These are phyloP conservation scores for Ophiocordyceps camponoti-floridani DNA, from an alignment of 2,329 filamentous ascomycete species.

Conservation along the genomic window DNA sequence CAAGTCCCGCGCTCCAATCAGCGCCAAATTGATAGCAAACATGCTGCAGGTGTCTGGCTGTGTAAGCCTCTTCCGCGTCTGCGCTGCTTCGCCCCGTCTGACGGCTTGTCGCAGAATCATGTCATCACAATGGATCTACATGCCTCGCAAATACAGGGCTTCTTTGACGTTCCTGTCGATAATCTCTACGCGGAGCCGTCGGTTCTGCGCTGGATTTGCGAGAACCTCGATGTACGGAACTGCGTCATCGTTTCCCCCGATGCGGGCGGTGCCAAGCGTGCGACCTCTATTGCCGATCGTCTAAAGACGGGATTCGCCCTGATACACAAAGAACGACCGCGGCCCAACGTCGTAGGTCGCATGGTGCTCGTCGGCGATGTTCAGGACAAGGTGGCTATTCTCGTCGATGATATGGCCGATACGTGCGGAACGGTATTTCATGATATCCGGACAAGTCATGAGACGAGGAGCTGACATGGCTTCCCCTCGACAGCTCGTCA, in stretches of 20 bases:
- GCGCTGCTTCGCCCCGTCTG: not conserved
- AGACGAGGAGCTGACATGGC: not conserved
- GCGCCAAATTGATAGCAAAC: conserved; percentile 40
- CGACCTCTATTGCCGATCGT: conserved; percentile 82
- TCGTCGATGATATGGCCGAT: conserved; percentile 97
- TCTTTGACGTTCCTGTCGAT: conserved; percentile 66
- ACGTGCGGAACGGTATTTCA: conserved; percentile 57
- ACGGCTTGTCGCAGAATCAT: conserved; percentile 14
- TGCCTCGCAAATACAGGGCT: conserved; percentile 84
- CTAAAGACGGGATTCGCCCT: conserved; percentile 82
- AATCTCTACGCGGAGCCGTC: conserved; percentile 90
- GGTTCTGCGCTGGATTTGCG: conserved; percentile 76
- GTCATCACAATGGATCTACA: conserved; percentile 94
- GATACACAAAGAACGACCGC: conserved; percentile 89
- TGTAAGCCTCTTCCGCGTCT: not conserved
- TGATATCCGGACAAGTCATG: not conserved
- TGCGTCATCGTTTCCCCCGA: conserved; percentile 92
- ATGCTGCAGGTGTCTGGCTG: conserved; percentile 1
- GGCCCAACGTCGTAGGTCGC: conserved; percentile 70
- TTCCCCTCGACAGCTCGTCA: conserved; percentile 27
- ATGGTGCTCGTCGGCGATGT: conserved; percentile 95
- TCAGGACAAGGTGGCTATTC: conserved; percentile 75
- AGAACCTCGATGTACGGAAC: conserved; percentile 65
- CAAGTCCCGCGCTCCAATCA: conserved; percentile 83
- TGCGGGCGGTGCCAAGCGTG: conserved; percentile 85